phyloP scores from a whole-genome alignment of 148 eudicot species.

The Pharnaceum exiguum region DNA sequence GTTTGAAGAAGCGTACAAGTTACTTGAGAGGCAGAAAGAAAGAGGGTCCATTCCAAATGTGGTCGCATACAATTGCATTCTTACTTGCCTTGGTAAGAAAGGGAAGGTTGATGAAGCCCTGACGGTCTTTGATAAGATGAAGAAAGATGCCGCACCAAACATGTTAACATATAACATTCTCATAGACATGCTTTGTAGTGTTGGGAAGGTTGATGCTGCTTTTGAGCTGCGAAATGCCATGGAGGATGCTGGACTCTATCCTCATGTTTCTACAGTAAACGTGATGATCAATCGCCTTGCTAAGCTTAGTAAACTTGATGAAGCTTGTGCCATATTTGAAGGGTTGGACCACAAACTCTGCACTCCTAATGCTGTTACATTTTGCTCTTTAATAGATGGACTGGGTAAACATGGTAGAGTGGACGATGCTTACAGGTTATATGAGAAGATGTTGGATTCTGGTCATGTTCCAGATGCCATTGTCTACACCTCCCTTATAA shows the following conservation, averaged over 20 bases:
- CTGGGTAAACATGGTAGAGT: constrained; percentile 74
- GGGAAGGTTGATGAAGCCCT: constrained; percentile 68
- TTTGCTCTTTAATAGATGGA: constrained; percentile 83
- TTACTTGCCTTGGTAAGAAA: constrained; percentile 80
- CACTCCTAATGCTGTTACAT: constrained; percentile 66
- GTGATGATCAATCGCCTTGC: constrained; percentile 86
- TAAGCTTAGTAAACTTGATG: constrained; percentile 66
- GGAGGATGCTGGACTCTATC: constrained; percentile 67
- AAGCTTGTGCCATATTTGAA: constrained; percentile 74
- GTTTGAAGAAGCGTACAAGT: constrained; percentile 69
- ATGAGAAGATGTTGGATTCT: constrained; percentile 79
- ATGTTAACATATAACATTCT: constrained; percentile 72
- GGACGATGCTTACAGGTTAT: constrained; percentile 80
- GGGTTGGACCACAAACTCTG: constrained; percentile 68
- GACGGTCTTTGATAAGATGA: constrained; percentile 60
- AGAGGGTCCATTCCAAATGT: constrained; percentile 89
- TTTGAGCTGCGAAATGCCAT: constrained; percentile 56
- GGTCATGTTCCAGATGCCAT: constrained; percentile 59
- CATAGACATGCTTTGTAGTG: constrained; percentile 69
- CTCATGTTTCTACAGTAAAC: constrained; percentile 68
- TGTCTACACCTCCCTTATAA: constrained; percentile 80
- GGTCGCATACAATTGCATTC: constrained; percentile 79
- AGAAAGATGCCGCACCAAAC: constrained; percentile 76
- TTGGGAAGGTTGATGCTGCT: constrained; percentile 64
- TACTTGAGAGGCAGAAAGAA: constrained; percentile 78